Conservation (phyloP, 371 early-diverging fungal genomes). For the Rhizopus arrhizus region DNA sequence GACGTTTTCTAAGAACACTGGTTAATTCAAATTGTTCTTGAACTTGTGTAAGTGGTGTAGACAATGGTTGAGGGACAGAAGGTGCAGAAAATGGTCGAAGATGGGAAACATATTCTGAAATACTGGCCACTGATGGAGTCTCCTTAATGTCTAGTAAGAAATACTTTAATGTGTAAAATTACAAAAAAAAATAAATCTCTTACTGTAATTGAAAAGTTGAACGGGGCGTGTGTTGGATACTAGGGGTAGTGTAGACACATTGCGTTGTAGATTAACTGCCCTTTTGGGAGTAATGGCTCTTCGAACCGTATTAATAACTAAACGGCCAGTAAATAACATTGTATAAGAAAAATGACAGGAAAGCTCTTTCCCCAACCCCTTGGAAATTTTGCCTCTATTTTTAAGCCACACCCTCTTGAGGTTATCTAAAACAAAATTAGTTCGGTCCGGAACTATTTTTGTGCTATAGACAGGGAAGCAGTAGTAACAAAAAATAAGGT, state of each 20-base stretch:
- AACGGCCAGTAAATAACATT: slow-evolving; percentile 21
- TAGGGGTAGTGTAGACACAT: slow-evolving; percentile 17
- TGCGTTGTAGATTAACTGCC: slow-evolving; percentile 10
- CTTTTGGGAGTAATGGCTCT: slow-evolving; percentile 1
- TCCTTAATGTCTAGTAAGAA: slow-evolving; percentile 18
- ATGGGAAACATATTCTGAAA: slow-evolving; percentile 40
- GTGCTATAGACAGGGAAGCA: no score
- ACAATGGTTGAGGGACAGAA: background rate
- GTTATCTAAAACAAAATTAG: no score
- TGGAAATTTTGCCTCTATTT: no score
- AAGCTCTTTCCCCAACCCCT: no score
- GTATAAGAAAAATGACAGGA: background rate
- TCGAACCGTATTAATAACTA: slow-evolving; percentile 12
- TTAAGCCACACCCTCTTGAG: no score
- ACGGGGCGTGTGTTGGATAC: background rate
- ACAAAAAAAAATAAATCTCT: background rate
- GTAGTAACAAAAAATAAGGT: background rate
- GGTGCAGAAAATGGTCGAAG: slow-evolving; percentile 41
- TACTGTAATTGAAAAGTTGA: slow-evolving; percentile 1
- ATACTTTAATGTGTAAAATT: background rate
- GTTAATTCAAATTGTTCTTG: slow-evolving; percentile 48
- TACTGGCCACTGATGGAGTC: slow-evolving; percentile 17
- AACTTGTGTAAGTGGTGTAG: slow-evolving; percentile 20
- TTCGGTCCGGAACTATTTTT: no score
- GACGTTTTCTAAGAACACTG: slow-evolving; percentile 79